Percentiles rank a stretch among this genome's conserved stretches.
These are phyloP conservation scores for Chytriomyces confervae DNA, from an alignment of 192 early-diverging fungal species.

Conservation along the genomic window DNA sequence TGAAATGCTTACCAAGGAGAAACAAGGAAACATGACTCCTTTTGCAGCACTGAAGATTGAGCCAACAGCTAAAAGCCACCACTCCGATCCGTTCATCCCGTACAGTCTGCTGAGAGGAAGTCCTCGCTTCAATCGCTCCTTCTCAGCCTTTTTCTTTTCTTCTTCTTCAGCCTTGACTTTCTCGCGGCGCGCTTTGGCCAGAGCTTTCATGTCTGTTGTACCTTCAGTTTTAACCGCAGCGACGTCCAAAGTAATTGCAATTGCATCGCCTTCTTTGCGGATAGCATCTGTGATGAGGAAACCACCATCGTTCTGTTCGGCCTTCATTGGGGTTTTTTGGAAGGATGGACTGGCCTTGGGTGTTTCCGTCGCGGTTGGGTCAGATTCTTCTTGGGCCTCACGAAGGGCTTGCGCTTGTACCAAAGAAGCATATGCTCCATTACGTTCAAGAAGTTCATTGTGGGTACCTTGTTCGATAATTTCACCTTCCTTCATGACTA, in stretches of 20 bases:
- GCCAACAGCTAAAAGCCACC: slow-evolving; percentile 60
- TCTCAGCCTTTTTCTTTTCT: slow-evolving; percentile 38
- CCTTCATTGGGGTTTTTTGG: slow-evolving; percentile 11
- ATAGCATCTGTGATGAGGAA: slow-evolving; percentile 43
- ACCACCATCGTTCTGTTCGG: slow-evolving; percentile 22
- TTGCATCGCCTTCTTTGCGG: slow-evolving; percentile 37
- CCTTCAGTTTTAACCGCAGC: background rate
- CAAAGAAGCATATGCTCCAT: slow-evolving; percentile 70
- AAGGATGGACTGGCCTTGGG: background rate
- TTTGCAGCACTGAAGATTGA: slow-evolving; percentile 53
- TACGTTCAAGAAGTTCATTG: slow-evolving; percentile 66
- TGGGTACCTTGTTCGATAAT: slow-evolving; percentile 82
- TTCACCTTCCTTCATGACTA: slow-evolving; percentile 55
- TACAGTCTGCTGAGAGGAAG: slow-evolving; percentile 40
- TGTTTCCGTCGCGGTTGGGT: background rate
- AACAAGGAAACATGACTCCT: slow-evolving; percentile 62
- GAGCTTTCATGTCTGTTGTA: background rate
- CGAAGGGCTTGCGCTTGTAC: slow-evolving; percentile 72
- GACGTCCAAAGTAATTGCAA: slow-evolving; percentile 8
- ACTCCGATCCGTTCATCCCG: slow-evolving; percentile 53
- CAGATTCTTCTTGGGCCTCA: slow-evolving; percentile 26
- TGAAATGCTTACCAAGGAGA: slow-evolving; percentile 32
- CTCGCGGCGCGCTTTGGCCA: slow-evolving; percentile 13
- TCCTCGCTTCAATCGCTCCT: slow-evolving; percentile 21
- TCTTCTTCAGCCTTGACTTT: slow-evolving; percentile 32